phyloP scores from a whole-genome alignment of 2,329 filamentous ascomycete species.

The Aspergillus clavatus region DNA sequence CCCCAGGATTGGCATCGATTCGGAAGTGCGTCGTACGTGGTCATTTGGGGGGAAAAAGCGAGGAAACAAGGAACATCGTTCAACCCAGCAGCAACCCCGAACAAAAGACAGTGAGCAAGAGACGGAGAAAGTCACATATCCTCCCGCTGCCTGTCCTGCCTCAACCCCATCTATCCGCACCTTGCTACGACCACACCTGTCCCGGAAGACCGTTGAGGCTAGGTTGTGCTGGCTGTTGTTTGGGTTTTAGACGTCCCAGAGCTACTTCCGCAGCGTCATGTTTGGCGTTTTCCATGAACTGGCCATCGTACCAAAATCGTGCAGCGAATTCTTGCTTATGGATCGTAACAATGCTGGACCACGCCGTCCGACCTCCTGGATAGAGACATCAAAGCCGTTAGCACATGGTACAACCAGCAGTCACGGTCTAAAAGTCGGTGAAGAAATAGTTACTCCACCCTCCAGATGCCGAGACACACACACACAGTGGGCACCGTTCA shows the following conservation, averaged over 20 bases:
- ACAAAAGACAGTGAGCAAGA: not conserved
- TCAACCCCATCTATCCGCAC: constrained; percentile 13
- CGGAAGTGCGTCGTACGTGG: constrained; percentile 1
- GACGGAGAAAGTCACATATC: too few species aligned
- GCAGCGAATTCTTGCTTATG: constrained; percentile 62
- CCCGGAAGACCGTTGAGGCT: constrained; percentile 13
- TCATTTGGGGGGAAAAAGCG: not conserved
- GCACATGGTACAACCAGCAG: constrained; percentile 17
- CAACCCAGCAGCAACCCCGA: not conserved
- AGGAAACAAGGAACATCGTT: not conserved
- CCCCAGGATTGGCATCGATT: not conserved
- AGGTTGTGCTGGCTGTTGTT: constrained; percentile 15
- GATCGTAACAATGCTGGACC: constrained; percentile 77
- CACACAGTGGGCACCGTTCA: constrained; percentile 11
- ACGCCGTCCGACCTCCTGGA: constrained; percentile 80
- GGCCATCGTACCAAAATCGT: constrained; percentile 86
- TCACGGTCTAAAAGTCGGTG: constrained; percentile 32
- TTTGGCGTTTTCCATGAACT: constrained; percentile 79
- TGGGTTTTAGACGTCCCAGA: constrained; percentile 29
- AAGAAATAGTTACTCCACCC: constrained; percentile 27
- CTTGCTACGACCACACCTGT: constrained; percentile 19
- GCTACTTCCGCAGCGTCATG: constrained; percentile 90
- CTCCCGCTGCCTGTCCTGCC: not conserved
- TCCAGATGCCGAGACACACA: constrained; percentile 19
- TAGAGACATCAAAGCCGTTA: constrained; percentile 18